Conservation (phyloP, 148 eudicot species). For the Mesembryanthemum crystallinum region DNA sequence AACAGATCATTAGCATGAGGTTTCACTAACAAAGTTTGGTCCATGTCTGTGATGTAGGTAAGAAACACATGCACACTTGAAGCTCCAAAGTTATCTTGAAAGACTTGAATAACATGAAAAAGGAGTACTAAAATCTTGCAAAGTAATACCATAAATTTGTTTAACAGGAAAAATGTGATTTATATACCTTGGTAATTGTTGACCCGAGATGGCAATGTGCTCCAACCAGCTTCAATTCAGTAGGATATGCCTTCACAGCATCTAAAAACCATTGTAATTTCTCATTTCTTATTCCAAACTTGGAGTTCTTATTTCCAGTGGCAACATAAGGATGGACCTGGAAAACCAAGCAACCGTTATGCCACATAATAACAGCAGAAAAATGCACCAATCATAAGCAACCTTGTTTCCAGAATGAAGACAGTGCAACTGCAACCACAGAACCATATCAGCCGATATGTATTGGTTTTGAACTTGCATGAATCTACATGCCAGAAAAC, state of each 20-base stretch:
- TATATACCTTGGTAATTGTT: conserved; percentile 79
- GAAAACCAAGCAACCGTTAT: background rate
- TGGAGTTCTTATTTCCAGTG: conserved; percentile 88
- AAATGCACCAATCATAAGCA: background rate
- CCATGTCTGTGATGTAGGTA: background rate
- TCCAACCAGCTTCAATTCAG: conserved; percentile 86
- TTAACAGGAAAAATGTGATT: background rate
- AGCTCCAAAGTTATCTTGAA: background rate
- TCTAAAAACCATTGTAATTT: conserved; percentile 93
- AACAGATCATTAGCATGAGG: background rate
- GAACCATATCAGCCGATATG: too few species aligned
- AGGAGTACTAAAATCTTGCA: background rate
- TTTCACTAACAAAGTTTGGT: background rate
- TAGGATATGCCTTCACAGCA: conserved; percentile 88
- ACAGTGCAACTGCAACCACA: background rate
- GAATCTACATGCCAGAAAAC: too few species aligned
- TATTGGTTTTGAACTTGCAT: background rate
- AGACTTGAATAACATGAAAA: background rate
- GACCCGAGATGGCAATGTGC: conserved; percentile 97
- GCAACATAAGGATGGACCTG: conserved; percentile 95
- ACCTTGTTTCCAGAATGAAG: background rate
- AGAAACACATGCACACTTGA: background rate
- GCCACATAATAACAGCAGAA: background rate
- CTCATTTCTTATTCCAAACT: conserved; percentile 94
- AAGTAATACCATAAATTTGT: background rate